Percentiles rank a stretch among this genome's conserved stretches.
phyloP scores from a whole-genome alignment of 306 rosid species.

The Vigna radiata region DNA sequence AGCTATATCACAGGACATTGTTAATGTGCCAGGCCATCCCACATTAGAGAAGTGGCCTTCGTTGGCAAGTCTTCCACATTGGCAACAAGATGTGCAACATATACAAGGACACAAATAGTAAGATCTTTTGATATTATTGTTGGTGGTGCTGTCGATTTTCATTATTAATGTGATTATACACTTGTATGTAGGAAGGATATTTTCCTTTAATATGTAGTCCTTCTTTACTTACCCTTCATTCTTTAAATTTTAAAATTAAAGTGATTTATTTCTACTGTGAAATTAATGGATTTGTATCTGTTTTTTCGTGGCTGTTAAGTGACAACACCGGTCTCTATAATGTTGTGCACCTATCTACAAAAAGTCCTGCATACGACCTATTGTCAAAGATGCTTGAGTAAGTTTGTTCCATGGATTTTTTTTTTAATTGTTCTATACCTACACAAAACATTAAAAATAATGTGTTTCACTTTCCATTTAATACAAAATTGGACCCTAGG shows the following conservation, averaged over 20 bases:
- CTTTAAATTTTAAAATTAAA: background rate
- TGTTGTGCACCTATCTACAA: conserved; percentile 68
- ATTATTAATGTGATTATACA: conserved; percentile 11
- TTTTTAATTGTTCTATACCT: background rate
- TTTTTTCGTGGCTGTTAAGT: conserved; percentile 49
- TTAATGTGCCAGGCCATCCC: conserved; percentile 76
- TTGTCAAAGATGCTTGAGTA: conserved; percentile 92
- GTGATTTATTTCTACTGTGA: background rate
- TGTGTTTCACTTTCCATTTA: background rate
- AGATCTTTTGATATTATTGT: conserved; percentile 37
- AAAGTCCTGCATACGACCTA: conserved; percentile 80
- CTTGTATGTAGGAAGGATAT: background rate
- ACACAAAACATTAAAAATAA: background rate
- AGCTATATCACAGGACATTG: conserved; percentile 41
- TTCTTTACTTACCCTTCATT: background rate
- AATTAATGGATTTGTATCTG: conserved; percentile 7
- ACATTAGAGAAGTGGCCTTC: conserved; percentile 88
- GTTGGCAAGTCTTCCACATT: conserved; percentile 78
- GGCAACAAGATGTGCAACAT: conserved; percentile 76
- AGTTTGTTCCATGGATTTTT: conserved; percentile 47
- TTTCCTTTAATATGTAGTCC: background rate
- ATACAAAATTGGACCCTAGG: background rate
- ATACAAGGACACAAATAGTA: conserved; percentile 88
- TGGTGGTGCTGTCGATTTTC: conserved; percentile 12
- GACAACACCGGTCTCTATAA: conserved; percentile 67